Conservation (phyloP, 2,329 filamentous ascomycete genomes). For the Diplodia mutila region DNA sequence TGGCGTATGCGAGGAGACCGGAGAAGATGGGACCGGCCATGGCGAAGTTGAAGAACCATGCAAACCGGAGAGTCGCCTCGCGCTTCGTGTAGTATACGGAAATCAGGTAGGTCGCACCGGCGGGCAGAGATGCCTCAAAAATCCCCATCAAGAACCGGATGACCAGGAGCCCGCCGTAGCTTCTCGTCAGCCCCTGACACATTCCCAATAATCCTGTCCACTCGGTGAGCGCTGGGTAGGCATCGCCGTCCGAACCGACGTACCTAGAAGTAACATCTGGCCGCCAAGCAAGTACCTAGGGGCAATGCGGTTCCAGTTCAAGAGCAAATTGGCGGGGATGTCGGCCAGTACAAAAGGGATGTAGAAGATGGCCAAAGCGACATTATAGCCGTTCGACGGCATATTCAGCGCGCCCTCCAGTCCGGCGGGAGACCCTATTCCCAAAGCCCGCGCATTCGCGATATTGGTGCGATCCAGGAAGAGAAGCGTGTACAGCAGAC, state of each 20-base stretch:
- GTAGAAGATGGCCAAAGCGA: too few relatives aligned
- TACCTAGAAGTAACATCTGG: conserved; percentile 76
- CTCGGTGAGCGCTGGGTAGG: not conserved
- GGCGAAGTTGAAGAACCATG: conserved; percentile 19
- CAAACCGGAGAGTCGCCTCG: conserved; percentile 5
- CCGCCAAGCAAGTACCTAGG: conserved; percentile 78
- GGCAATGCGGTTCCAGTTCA: too few relatives aligned
- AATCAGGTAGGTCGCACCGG: conserved; percentile 30
- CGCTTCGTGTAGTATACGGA: conserved; percentile 21
- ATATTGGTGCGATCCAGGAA: conserved; percentile 37
- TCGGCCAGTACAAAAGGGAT: too few relatives aligned
- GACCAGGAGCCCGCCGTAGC: conserved; percentile 36
- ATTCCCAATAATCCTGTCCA: conserved; percentile 29
- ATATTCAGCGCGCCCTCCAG: too few relatives aligned
- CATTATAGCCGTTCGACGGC: too few relatives aligned
- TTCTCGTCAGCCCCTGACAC: conserved; percentile 37
- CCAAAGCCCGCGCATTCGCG: too few relatives aligned
- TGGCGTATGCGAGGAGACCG: conserved; percentile 61
- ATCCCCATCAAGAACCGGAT: conserved; percentile 40
- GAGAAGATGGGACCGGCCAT: conserved; percentile 9
- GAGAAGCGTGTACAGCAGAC: conserved; percentile 36
- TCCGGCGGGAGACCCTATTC: too few relatives aligned
- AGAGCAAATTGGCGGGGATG: too few relatives aligned
- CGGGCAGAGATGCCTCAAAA: conserved; percentile 39
- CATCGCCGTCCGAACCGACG: conserved; percentile 55